These are phyloP conservation scores for Basipetospora chlamydospora DNA, from an alignment of 2,329 filamentous ascomycete genomes.

Conservation along the genomic window DNA sequence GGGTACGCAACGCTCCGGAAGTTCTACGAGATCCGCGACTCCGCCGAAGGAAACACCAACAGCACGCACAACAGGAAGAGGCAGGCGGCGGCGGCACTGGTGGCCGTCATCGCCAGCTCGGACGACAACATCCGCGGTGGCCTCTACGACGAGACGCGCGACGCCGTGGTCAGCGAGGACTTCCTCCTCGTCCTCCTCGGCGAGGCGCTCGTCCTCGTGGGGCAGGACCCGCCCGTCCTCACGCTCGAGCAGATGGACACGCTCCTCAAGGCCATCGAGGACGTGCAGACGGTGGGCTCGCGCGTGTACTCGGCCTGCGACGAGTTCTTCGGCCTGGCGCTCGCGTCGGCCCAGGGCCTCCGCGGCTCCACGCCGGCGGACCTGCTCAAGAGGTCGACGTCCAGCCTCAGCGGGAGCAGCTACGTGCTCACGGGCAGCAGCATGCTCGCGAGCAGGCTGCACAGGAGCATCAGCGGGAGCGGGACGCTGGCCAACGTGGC, in stretches of 20 bases:
- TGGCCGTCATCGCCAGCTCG: slow-evolving; percentile 73
- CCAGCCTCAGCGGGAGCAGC: slow-evolving; percentile 41
- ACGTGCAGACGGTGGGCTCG: slow-evolving; percentile 59
- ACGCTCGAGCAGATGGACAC: slow-evolving; percentile 58
- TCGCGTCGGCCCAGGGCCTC: slow-evolving; percentile 47
- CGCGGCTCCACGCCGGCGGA: slow-evolving; percentile 50
- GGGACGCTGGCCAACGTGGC: slow-evolving; percentile 25
- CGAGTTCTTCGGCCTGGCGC: slow-evolving; percentile 62
- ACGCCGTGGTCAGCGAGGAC: slow-evolving; percentile 78
- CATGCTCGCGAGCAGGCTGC: slow-evolving; percentile 49
- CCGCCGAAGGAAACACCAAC: slow-evolving; percentile 5
- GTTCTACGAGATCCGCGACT: slow-evolving; percentile 80
- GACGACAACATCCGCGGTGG: slow-evolving; percentile 86
- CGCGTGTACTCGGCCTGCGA: slow-evolving; percentile 62
- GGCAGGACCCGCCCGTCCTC: slow-evolving; percentile 26
- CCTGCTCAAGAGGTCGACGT: slow-evolving; percentile 44
- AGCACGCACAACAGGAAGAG: slow-evolving; percentile 33
- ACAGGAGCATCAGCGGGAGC: slow-evolving; percentile 43
- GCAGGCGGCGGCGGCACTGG: slow-evolving; percentile 56
- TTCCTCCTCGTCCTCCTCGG: slow-evolving; percentile 72
- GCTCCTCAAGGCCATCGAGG: slow-evolving; percentile 64
- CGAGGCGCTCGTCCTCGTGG: slow-evolving; percentile 64
- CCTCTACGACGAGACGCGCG: slow-evolving; percentile 65
- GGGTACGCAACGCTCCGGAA: slow-evolving; percentile 83
- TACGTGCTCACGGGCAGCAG: slow-evolving; percentile 55